Evolutionary conservation across 75 land plant species (phyloP), one percentile per base, ranked within the genome.

Genomic region (Selaginella moellendorffii): DNA sequence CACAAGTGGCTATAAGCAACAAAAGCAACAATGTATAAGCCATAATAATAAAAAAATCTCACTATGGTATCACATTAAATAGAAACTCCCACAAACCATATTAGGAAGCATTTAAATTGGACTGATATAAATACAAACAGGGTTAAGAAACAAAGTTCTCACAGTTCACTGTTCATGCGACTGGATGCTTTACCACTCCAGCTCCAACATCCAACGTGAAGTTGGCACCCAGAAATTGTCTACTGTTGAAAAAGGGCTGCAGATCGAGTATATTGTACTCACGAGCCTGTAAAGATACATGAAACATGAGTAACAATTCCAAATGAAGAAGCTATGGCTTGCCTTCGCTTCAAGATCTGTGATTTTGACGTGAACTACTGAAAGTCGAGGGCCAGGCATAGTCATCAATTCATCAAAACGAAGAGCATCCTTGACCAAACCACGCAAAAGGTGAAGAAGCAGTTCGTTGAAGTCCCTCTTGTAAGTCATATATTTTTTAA

Each of bases 401-500:
- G 85, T 73, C 26, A 89, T 69, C 25, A 88, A 73, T 63, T 88
- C 96, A 46, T 88, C 89, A 65, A 92, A 83, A 20, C 81, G 90
- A 62, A 92, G n/a, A 2, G 85, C 80, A 63, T 92, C 96, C 73
- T 81, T 81, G 36, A 88, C 90, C 23, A 92, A 82, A 12, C 81
- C 86, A 26, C 90, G 77, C 1, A 92, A 81, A 66, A 92, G 81
- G 69, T 80, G 76, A 26, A 92, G 73, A 19, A 92, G 74, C 31
- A 88, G 75, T 24, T 77, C 87, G 63, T 92, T 92, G 83, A 76
- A 88, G 29, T 92, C 97, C 66, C 79, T 83, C 75, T 88, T 92
- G 78, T 81, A 92, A 23, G 85, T 92, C 81, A 88, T 88, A 68
- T 88, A 92, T 65, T 88, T 85, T 76, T 72, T 83, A 66, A 92